Evolutionary conservation across 1,139 yeast genomes (phyloP).

Genomic region (Taphrina communis): DNA sequence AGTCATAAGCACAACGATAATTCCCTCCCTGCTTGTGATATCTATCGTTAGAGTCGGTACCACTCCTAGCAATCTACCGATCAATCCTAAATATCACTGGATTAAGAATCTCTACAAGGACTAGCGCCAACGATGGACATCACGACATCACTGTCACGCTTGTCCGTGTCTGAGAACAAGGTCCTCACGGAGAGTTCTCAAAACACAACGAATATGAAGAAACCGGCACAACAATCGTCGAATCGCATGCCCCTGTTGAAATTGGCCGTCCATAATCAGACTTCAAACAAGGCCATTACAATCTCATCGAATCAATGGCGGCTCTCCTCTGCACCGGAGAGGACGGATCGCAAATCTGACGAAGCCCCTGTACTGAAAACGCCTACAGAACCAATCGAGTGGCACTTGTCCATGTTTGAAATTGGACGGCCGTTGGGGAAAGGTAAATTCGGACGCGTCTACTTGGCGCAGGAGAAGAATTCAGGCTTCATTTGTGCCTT

Average conservation of each 20-base stretch:
- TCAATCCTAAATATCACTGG: too few species aligned
- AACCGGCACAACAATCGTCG: conserved; percentile 1
- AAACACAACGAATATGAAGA: conserved; percentile 23
- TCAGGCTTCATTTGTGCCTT: conserved; percentile 86
- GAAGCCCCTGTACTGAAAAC: conserved; percentile 23
- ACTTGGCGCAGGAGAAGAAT: conserved; percentile 77
- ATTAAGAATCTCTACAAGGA: neutral
- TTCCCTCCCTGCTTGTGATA: too few species aligned
- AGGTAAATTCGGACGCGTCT: conserved; percentile 92
- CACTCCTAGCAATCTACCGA: too few species aligned
- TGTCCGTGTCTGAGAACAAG: conserved; percentile 30
- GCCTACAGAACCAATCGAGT: conserved; percentile 46
- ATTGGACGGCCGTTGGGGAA: conserved; percentile 87
- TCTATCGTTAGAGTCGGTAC: too few species aligned
- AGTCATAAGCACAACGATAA: too few species aligned
- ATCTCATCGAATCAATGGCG: conserved; percentile 40
- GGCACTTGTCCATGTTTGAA: conserved; percentile 70
- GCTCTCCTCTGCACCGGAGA: conserved; percentile 16
- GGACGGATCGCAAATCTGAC: conserved; percentile 29
- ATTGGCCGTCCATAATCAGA: conserved; percentile 50
- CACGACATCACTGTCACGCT: conserved; percentile 30
- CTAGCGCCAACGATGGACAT: conserved; percentile 14
- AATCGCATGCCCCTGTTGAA: conserved; percentile 49
- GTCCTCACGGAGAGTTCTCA: conserved; percentile 22
- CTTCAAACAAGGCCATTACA: conserved; percentile 21